Evolutionary conservation across 805 yeast species (phyloP), one percentile per base, ranked within the genome.

Genomic region (Starmerella kuoi): DNA sequence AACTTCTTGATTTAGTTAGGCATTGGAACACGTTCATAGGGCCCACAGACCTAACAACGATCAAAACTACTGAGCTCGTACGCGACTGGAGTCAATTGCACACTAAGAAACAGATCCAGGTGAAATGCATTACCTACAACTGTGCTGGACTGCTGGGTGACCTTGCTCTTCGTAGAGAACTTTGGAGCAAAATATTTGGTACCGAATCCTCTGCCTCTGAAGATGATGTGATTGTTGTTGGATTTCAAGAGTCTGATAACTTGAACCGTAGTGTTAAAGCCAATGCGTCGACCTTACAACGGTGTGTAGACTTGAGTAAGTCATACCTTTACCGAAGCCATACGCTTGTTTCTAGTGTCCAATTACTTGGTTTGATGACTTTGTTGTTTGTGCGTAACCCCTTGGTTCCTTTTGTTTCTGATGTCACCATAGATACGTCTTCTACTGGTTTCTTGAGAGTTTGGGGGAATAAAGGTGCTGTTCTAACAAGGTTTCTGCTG

Each of bases 211-310:
- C 31, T 6, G 38, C 44, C 11, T 53, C 60, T 17, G 47, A 60
- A 24, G 74, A 79, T 35, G 95, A 87, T 54, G 60, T 87, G 3
- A 78, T 83, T 17, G 79, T 79, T 2, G 68, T 91, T 48, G 95
- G 94, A 5, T 67, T 91, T 39, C 94, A 91, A 59, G 98, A 91
- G 28, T 34, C 55, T 18, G 84, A 77, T 55, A 67, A 68, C 5
- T 64, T 54, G 11, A 48, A 44, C 28, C 55, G 57, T 39, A 62
- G 57, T 32, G 43, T 60, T 25, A 56, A 55, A 31, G 57, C 66
- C 9, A 62, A 59, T 46, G 46, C 52, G 23, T 50, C 42, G 14
- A 64, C 65, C 0, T 48, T 59, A 34, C 48, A 49, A 12, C 34
- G 49, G 4, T 53, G 58, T 30, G 44, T 50, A 9, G 47, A 45